Conservation (phyloP, 2,329 filamentous ascomycete genomes). For the Nemania sp. region DNA sequence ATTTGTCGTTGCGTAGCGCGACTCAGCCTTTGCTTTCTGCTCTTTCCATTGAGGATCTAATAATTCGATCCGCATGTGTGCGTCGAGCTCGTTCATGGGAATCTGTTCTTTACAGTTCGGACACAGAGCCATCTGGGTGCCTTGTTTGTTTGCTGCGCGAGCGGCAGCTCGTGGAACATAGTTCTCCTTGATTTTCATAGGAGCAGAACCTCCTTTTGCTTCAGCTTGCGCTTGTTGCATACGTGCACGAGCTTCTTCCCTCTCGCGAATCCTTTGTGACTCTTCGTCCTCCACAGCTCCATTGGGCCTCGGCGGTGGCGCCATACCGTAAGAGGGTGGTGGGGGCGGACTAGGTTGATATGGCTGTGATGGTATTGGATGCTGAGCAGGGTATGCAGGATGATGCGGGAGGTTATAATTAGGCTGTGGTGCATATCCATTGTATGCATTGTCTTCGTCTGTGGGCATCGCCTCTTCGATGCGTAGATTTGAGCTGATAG, state of each 20-base stretch:
- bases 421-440: conserved; percentile 49
- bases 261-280: conserved; percentile 64
- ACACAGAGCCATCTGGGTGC: conserved; percentile 72
- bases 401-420: conserved; percentile 49
- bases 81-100: conserved; percentile 81
- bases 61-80: conserved; percentile 93
- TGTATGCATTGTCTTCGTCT: conserved; percentile 66
- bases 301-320: conserved; percentile 39
- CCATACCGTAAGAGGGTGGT: conserved; percentile 40
- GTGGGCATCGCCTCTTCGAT: conserved; percentile 95
- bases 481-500: conserved; percentile 76
- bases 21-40: conserved; percentile 86
- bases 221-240: conserved; percentile 80
- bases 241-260: conserved; percentile 61
- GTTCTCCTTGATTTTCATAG: conserved; percentile 91
- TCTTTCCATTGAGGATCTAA: conserved; percentile 95
- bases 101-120: conserved; percentile 93
- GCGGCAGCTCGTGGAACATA: conserved; percentile 85
- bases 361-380: conserved; percentile 43
- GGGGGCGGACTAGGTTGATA: conserved; percentile 42
- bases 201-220: conserved; percentile 65
- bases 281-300: conserved; percentile 64
- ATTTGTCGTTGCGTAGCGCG: conserved; percentile 83
- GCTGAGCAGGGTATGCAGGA: conserved; percentile 46
- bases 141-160: conserved; percentile 67